Conservation (phyloP, 2,329 filamentous ascomycete species). For the Stagonosporopsis tanaceti region DNA sequence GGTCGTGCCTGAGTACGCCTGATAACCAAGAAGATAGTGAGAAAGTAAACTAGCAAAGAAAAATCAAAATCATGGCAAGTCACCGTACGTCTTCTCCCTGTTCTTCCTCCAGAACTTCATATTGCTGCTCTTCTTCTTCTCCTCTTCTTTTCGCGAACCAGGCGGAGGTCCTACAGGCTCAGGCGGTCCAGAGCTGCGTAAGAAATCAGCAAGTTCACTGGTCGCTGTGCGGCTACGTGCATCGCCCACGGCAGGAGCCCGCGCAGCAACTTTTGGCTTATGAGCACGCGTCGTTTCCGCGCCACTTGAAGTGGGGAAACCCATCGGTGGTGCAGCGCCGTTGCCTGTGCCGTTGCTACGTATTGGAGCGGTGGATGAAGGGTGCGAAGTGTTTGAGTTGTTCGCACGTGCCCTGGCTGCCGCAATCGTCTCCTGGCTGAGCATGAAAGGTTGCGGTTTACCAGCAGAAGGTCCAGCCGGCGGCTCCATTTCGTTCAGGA, state of each 20-base stretch:
- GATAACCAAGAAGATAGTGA: neutral
- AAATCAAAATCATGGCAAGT: slow-evolving; percentile 24
- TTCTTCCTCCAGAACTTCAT: slow-evolving; percentile 48
- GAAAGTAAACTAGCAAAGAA: neutral
- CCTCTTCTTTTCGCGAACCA: slow-evolving; percentile 37
- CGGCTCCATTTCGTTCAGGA: slow-evolving; percentile 73
- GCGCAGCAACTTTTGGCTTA: slow-evolving; percentile 39
- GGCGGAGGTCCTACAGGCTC: slow-evolving; percentile 31
- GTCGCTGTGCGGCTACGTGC: slow-evolving; percentile 41
- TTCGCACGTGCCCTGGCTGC: slow-evolving; percentile 42
- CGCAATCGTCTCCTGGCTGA: slow-evolving; percentile 43
- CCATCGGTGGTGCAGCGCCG: slow-evolving; percentile 21
- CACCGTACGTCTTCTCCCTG: slow-evolving; percentile 32
- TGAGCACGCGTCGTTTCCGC: slow-evolving; percentile 35
- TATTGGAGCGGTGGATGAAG: slow-evolving; percentile 26
- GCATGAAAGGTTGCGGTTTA: slow-evolving; percentile 45
- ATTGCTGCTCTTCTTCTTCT: slow-evolving; percentile 37
- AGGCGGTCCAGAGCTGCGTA: slow-evolving; percentile 52
- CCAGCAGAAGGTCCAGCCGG: slow-evolving; percentile 58
- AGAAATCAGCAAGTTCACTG: slow-evolving; percentile 55
- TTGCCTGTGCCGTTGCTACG: slow-evolving; percentile 23
- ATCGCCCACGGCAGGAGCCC: slow-evolving; percentile 35
- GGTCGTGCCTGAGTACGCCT: neutral
- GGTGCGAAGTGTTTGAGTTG: slow-evolving; percentile 25
- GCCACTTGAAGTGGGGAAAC: slow-evolving; percentile 25